A percentile compares a stretch with the other conserved stretches of the same genome.
These are phyloP conservation scores for Paecilomyces formosus DNA, from an alignment of 2,329 filamentous ascomycete genomes.

Conservation along the genomic window DNA sequence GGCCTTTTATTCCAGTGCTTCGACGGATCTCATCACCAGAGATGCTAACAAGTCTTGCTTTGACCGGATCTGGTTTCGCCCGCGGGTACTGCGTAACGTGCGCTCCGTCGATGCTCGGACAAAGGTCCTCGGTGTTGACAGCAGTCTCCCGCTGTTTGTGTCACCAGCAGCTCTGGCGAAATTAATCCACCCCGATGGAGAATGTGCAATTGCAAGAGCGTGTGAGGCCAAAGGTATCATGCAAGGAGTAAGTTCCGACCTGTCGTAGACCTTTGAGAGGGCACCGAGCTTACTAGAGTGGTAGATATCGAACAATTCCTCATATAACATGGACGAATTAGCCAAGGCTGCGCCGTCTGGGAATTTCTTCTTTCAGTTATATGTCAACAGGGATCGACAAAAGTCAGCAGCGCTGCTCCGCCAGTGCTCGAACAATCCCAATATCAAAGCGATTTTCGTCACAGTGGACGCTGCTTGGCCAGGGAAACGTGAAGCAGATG, in stretches of 20 bases:
- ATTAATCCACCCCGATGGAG: constrained; percentile 58
- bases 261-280: neutral
- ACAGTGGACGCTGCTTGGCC: constrained; percentile 51
- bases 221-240: constrained; percentile 47
- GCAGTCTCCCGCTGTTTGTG: constrained; percentile 54
- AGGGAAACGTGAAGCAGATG: constrained; percentile 50
- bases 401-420: constrained; percentile 43
- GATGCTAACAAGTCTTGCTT: constrained; percentile 50
- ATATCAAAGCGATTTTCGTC: constrained; percentile 41
- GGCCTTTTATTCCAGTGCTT: constrained; percentile 62
- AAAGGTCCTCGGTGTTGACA: constrained; percentile 47
- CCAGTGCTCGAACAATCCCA: constrained; percentile 33
- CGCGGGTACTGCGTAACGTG: constrained; percentile 52
- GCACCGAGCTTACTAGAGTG: neutral
- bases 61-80: constrained; percentile 51
- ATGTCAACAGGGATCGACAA: constrained; percentile 45
- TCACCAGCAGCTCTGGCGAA: constrained; percentile 59
- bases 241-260: constrained; percentile 39
- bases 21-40: constrained; percentile 54
- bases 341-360: constrained; percentile 32
- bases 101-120: constrained; percentile 44
- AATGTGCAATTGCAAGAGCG: constrained; percentile 50
- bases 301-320: constrained; percentile 54
- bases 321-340: constrained; percentile 51
- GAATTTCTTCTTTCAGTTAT: constrained; percentile 49